Base-by-base conservation (phyloP, 371 early-diverging fungal species). In the Saksenaea vasiformis region DNA sequence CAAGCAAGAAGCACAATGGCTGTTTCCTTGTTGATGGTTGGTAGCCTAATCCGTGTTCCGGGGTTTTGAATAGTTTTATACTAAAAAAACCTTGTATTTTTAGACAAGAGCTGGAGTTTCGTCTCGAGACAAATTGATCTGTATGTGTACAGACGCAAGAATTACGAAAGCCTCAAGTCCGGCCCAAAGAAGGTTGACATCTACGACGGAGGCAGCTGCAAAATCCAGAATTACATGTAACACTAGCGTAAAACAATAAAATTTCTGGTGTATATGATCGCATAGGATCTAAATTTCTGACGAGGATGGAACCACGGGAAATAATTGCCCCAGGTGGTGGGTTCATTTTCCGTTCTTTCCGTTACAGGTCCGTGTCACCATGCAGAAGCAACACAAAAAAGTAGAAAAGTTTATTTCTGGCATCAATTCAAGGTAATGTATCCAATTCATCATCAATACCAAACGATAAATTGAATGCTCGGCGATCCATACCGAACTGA, bases 361-460 rank as follows among this genome's bases (percentile, higher is more conserved):
- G 28, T 19, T 44, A 22, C 24, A 35, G 53, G 51, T 31, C 31
- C 31, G 31, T 47, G 51, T 17, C 22, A 47, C 51, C 17, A 47
- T 10, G 27, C 51, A 26, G 17, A 47, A 17, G 22, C 51, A 31
- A 31, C 31, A 31, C 31, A 11, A 15, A 35, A 35, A 35, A 34
- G 34, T 36, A 19, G 27, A 36, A 24, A 47, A 44, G 14, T 27
- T n/a, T 8, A 13, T 35, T 17, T 44, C 47, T 60, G 36, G 22
- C 19, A 28, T 27, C 14, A n/a, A 41, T 28, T 73, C 51, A 82
- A 19, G 74, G 69, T 1, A 91, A 54, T 5, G 78, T 88, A 67
- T 98, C 98, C 70, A 97, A 77, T 38, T 95, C 95, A 15, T 90
- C 92, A 0, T 86, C 76, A 9, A 98, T 87, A 8, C 76, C 79